These are phyloP conservation scores for Ascochyta clinopodiicola DNA, from an alignment of 2,329 filamentous ascomycete species.

Conservation along the genomic window DNA sequence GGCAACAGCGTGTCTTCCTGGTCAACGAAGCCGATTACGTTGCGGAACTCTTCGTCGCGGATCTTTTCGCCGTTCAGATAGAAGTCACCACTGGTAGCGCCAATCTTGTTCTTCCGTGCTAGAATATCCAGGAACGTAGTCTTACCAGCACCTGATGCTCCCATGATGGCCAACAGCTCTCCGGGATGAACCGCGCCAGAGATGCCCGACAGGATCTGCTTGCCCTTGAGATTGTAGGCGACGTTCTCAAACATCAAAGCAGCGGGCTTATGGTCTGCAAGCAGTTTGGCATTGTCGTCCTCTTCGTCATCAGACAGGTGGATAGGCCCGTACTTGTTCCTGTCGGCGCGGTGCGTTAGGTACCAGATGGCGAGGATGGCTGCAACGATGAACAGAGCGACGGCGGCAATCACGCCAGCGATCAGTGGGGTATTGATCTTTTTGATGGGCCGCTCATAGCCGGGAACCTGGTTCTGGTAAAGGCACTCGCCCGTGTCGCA, in stretches of 20 bases:
- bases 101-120: slow-evolving; percentile 95
- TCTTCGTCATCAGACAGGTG: slow-evolving; percentile 83
- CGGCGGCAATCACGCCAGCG: slow-evolving; percentile 87
- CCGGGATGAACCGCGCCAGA: slow-evolving; percentile 89
- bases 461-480: slow-evolving; percentile 89
- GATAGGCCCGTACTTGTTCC: slow-evolving; percentile 71
- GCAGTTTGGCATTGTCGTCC: slow-evolving; percentile 81
- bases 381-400: slow-evolving; percentile 85
- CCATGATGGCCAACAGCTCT: slow-evolving; percentile 98
- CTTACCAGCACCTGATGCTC: slow-evolving; percentile 95
- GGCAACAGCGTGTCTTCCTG: slow-evolving; percentile 98
- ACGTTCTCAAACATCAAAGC: slow-evolving; percentile 88
- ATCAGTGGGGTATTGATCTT: slow-evolving; percentile 97
- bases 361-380: slow-evolving; percentile 88
- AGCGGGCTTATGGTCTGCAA: slow-evolving; percentile 90
- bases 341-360: slow-evolving; percentile 73
- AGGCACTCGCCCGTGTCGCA: slow-evolving; percentile 92
- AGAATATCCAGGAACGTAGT: slow-evolving; percentile 97
- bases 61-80: slow-evolving; percentile 94
- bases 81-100: slow-evolving; percentile 77
- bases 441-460: slow-evolving; percentile 86
- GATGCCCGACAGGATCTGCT: slow-evolving; percentile 80
- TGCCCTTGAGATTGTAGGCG: slow-evolving; percentile 84
- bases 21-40: slow-evolving; percentile 94
- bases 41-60: slow-evolving; percentile 82